Evolutionary conservation across 2,329 filamentous ascomycete species (phyloP), one percentile per base, ranked within the genome.

Genomic region (Fusarium hostae): DNA sequence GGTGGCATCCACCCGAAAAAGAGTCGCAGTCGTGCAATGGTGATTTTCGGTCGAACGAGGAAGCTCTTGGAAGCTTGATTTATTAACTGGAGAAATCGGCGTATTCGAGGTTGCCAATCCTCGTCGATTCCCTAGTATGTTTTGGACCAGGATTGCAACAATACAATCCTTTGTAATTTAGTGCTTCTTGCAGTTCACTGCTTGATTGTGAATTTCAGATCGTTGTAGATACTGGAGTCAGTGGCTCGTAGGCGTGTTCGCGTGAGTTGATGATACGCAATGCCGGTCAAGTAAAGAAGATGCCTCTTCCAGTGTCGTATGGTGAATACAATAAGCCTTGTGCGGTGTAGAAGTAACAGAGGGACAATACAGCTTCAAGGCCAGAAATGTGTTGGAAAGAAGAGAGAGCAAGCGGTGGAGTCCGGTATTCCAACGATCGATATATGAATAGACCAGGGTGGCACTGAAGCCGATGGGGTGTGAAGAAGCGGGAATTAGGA

Each of bases 371-470:
- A 48, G 64, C 39, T 58, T 40, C 30, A 43, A 32, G 18, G 16
- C 41, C 24, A 43, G 32, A 35, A 41, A 41, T 48, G 48, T 59
- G 28, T 48, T 50, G 65, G 44, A 51, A 61, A 35, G 63, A 57
- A 59, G 43, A 68, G 56, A 68, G 69, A 59, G 47, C 37, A 48
- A 45, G 48, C 57, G 39, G 48, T 72, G 66, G 54, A 71, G 61
- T 52, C 37, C 20, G 13, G 58, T 73, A 55, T 60, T 54, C 70
- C 54, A 73, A 73, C 40, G 54, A 51, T 47, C 45, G 58, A 59
- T 72, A 67, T 73, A 73, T 67, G 66, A 61, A 41, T 30, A 59
- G 66, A 63, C 70, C 45, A 71, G 66, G 66, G 55, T 68, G 58
- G 65, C 57, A 70, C 70, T 66, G 37, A 63, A 50, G 70, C 37